These are phyloP conservation scores for Kwoniella heveanensis DNA, from an alignment of 768 basidiomycete species.

Conservation along the genomic window DNA sequence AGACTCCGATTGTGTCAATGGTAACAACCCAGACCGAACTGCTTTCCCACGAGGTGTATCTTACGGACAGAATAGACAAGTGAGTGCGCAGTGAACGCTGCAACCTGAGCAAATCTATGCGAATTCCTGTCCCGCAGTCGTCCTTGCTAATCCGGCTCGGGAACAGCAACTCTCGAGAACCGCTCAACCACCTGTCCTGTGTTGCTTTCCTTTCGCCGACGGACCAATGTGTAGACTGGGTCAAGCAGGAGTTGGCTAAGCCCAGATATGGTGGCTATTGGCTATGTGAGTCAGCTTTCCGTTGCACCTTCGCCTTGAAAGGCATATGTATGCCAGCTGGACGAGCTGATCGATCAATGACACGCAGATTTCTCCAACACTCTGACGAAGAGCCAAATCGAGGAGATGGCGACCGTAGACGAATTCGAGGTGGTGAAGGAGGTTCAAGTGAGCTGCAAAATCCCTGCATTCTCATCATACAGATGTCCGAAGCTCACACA, in stretches of 20 bases:
- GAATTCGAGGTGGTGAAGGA: constrained; percentile 95
- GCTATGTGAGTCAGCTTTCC: constrained; percentile 81
- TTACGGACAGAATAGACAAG: constrained; percentile 98
- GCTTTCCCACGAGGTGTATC: constrained; percentile 92
- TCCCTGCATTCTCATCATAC: too few relatives aligned
- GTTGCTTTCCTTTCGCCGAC: constrained; percentile 86
- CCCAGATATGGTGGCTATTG: constrained; percentile 98
- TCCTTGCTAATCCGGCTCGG: too few relatives aligned
- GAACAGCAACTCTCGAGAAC: constrained; percentile 68
- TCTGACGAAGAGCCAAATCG: constrained; percentile 83
- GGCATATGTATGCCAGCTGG: neutral
- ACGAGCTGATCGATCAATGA: constrained; percentile 10
- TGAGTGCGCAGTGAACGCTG: too few relatives aligned
- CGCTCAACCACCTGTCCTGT: constrained; percentile 96
- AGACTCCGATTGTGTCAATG: constrained; percentile 92
- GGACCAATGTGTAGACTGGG: constrained; percentile 76
- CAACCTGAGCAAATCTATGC: too few relatives aligned
- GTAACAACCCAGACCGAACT: constrained; percentile 91
- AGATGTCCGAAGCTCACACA: neutral
- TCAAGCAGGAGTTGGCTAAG: constrained; percentile 79
- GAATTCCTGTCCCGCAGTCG: too few relatives aligned
- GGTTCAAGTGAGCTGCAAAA: constrained; percentile 71
- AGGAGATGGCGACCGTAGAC: constrained; percentile 88
- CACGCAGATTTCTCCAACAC: constrained; percentile 89
- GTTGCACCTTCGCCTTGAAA: neutral